Percentiles rank a stretch among this genome's conserved stretches.
Conservation (phyloP, 352 stramenopile genomes). For the Pythium oligandrum region DNA sequence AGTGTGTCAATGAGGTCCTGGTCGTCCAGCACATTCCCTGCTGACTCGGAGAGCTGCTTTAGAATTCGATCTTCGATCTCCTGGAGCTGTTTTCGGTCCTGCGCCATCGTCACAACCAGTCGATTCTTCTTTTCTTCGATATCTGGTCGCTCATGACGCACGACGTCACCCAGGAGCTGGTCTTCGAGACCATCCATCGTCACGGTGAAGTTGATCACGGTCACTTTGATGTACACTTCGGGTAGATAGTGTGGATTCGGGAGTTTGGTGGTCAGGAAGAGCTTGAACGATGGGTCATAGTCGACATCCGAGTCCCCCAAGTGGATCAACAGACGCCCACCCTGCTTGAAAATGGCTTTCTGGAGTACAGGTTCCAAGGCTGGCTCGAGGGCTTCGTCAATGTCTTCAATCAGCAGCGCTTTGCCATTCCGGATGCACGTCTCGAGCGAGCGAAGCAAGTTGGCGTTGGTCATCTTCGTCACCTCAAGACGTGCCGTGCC, state of each 20-base stretch:
- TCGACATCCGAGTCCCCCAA: constrained; percentile 92
- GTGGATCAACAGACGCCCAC: constrained; percentile 83
- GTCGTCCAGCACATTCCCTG: constrained; percentile 92
- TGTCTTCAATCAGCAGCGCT: constrained; percentile 90
- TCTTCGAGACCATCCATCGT: constrained; percentile 93
- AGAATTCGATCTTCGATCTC: constrained; percentile 93
- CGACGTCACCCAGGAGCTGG: constrained; percentile 90
- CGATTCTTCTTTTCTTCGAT: constrained; percentile 94
- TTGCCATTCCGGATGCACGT: constrained; percentile 91
- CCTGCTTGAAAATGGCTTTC: constrained; percentile 92
- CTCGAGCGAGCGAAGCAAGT: constrained; percentile 87
- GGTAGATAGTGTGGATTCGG: constrained; percentile 93
- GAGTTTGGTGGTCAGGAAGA: constrained; percentile 90
- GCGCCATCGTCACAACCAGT: constrained; percentile 90
- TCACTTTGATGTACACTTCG: constrained; percentile 96
- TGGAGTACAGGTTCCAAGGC: constrained; percentile 91
- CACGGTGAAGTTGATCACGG: constrained; percentile 95
- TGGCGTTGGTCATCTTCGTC: constrained; percentile 90
- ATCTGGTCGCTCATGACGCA: constrained; percentile 89
- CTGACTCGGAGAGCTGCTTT: constrained; percentile 88
- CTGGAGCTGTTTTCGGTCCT: constrained; percentile 90
- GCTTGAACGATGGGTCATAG: constrained; percentile 89
- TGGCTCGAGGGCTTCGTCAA: constrained; percentile 90
- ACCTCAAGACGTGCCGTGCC: constrained; percentile 52
- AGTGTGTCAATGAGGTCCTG: constrained; percentile 86